Conservation (phyloP, 1,284 basidiomycete genomes). For the Cryptococcus floricola region DNA sequence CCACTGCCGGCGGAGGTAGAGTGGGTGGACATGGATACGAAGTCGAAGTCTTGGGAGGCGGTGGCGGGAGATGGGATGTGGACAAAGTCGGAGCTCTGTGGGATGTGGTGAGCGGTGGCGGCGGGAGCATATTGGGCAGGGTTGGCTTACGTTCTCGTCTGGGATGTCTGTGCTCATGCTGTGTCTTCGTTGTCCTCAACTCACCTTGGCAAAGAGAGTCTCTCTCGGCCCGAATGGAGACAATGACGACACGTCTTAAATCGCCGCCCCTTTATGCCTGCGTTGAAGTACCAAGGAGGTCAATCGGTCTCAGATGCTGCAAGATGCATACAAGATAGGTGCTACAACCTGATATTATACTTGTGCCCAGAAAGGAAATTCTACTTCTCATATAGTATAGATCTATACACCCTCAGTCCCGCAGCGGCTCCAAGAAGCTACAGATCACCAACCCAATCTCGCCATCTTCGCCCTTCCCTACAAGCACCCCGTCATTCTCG, state of each 20-base stretch:
- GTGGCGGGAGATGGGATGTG: background rate
- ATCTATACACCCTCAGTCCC: background rate
- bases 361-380: background rate
- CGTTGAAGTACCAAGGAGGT: too few species aligned
- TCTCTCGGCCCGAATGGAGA: background rate
- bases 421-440: slow-evolving; percentile 45
- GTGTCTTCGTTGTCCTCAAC: too few species aligned
- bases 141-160: too few species aligned
- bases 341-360: too few species aligned
- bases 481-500: slow-evolving; percentile 49
- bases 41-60: slow-evolving; percentile 13
- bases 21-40: slow-evolving; percentile 11
- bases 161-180: too few species aligned
- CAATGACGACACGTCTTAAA: background rate
- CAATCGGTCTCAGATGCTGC: background rate
- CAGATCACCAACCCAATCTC: slow-evolving; percentile 48
- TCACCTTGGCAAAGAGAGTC: too few species aligned
- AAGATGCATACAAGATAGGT: background rate
- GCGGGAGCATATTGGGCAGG: background rate
- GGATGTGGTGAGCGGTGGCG: background rate
- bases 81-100: background rate
- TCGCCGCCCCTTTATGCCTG: background rate
- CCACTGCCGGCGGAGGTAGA: background rate
- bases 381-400: background rate
- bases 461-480: slow-evolving; percentile 35